phyloP scores from a whole-genome alignment of 768 basidiomycete species.

The Sporobolomyces roseus region DNA sequence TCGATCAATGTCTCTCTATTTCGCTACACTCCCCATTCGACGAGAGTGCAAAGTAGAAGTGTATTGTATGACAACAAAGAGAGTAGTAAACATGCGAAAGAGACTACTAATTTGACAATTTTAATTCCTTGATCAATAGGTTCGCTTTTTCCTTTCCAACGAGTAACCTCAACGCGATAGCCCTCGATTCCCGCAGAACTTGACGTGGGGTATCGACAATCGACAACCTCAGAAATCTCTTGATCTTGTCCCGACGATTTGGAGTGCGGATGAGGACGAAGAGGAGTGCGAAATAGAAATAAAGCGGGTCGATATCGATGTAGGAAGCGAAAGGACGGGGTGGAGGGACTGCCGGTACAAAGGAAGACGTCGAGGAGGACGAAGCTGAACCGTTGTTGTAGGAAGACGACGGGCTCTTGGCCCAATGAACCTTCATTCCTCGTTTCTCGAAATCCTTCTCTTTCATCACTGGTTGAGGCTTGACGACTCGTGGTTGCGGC shows the following conservation, averaged over 20 bases:
- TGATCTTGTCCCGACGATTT: slow-evolving; percentile 22
- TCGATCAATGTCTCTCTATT: too few species aligned
- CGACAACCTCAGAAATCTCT: background rate
- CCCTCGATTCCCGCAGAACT: background rate
- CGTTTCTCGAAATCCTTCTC: background rate
- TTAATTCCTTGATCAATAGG: background rate
- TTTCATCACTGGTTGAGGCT: background rate
- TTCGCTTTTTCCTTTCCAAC: slow-evolving; percentile 6
- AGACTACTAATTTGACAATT: background rate
- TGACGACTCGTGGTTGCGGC: background rate
- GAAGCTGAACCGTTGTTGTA: too few species aligned
- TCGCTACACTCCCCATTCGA: too few species aligned
- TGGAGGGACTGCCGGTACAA: background rate
- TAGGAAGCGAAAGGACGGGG: background rate
- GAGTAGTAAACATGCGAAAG: background rate
- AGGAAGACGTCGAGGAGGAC: background rate
- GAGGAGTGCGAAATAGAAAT: slow-evolving; percentile 21
- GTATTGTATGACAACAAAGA: slow-evolving; percentile 11
- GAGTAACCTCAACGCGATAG: slow-evolving; percentile 1
- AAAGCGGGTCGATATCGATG: slow-evolving; percentile 9
- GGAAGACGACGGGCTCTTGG: too few species aligned
- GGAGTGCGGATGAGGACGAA: slow-evolving; percentile 33
- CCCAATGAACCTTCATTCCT: slow-evolving; percentile 29
- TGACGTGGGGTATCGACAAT: background rate
- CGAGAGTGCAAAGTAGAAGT: background rate